phyloP scores from a whole-genome alignment of 116 monocot genomes.

The Zostera marina region DNA sequence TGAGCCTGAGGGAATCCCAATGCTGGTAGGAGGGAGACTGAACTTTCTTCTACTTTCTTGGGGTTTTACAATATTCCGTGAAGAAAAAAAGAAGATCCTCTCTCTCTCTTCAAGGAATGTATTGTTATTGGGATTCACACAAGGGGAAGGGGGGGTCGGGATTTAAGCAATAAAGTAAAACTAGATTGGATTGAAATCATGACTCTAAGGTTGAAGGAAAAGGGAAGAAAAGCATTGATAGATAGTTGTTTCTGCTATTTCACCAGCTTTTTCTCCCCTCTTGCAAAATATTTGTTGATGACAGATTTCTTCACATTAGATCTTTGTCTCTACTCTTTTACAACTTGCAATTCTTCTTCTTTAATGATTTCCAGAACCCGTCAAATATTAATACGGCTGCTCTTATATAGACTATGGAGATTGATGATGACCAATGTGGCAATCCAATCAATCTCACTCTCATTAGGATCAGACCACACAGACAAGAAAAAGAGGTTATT shows the following conservation, averaged over 20 bases:
- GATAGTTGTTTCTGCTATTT: background rate
- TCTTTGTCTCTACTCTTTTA: background rate
- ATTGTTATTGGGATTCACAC: conserved; percentile 1
- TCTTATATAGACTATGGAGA: no score
- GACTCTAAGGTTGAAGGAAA: conserved; percentile 1
- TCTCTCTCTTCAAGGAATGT: background rate
- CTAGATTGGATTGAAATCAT: conserved; percentile 6
- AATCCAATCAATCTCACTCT: no score
- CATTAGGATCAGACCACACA: no score
- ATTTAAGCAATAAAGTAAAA: conserved; percentile 1
- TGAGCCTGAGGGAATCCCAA: conserved; percentile 5
- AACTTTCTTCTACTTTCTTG: background rate
- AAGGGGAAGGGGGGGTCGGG: background rate
- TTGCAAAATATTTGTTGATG: background rate
- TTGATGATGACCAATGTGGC: no score
- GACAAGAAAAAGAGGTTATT: no score
- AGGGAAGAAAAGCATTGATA: background rate
- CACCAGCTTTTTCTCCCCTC: background rate
- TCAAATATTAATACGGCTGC: no score
- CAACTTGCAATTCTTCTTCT: background rate
- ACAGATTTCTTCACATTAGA: background rate
- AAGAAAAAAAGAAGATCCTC: background rate
- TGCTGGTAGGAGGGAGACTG: conserved; percentile 3
- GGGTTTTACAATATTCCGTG: conserved; percentile 5
- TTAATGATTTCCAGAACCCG: no score